Conservation (phyloP, 805 yeast genomes). For the Lipomyces orientalis region DNA sequence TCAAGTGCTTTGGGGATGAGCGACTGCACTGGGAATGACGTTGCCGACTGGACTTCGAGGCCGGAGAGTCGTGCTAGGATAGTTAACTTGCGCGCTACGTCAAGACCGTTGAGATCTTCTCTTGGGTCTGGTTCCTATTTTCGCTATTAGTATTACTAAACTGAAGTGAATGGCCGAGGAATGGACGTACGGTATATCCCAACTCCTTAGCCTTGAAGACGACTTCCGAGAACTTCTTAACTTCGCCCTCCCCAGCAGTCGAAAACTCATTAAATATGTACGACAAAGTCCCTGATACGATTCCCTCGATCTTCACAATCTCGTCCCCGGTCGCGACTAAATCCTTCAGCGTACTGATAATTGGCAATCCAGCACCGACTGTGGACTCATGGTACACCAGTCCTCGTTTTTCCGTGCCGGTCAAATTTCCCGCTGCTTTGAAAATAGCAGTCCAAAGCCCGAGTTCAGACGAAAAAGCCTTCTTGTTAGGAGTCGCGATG, state of each 20-base stretch:
- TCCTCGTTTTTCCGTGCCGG: slow-evolving; percentile 56
- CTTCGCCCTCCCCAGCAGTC: slow-evolving; percentile 55
- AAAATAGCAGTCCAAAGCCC: slow-evolving; percentile 79
- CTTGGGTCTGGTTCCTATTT: slow-evolving; percentile 94
- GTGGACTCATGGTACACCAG: slow-evolving; percentile 97
- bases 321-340: slow-evolving; percentile 91
- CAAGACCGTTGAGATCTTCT: slow-evolving; percentile 97
- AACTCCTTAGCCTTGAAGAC: slow-evolving; percentile 85
- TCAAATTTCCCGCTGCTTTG: slow-evolving; percentile 50
- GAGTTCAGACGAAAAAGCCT: slow-evolving; percentile 86
- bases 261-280: slow-evolving; percentile 95
- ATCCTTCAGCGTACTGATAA: slow-evolving; percentile 86
- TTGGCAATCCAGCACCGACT: slow-evolving; percentile 98
- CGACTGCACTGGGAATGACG: slow-evolving; percentile 92
- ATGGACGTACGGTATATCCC: slow-evolving; percentile 71
- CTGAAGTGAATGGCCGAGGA: neutral
- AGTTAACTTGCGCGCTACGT: slow-evolving; percentile 97
- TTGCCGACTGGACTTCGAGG: slow-evolving; percentile 78
- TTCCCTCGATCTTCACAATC: slow-evolving; percentile 90
- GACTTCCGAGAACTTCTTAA: slow-evolving; percentile 83
- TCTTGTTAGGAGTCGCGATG: slow-evolving; percentile 97
- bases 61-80: slow-evolving; percentile 95
- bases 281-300: slow-evolving; percentile 93
- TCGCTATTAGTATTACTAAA: neutral
- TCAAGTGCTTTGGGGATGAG: slow-evolving; percentile 88